Evolutionary conservation across 495 filamentous ascomycete species (phyloP), one percentile per base, ranked within the genome.

Genomic region (Penicillium diatomitis): DNA sequence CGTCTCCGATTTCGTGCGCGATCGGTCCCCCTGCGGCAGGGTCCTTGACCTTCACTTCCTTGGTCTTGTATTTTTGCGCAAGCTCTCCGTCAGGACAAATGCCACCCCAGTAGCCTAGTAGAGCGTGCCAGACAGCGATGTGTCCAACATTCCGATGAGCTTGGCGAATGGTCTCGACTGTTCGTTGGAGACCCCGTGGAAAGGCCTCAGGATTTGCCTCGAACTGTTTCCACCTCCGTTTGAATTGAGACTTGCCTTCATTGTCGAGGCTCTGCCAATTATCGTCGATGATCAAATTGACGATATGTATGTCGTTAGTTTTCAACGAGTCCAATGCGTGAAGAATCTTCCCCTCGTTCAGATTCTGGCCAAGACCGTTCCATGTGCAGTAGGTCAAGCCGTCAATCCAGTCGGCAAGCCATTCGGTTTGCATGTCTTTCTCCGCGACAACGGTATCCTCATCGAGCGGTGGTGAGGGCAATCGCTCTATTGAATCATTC

Each of bases 81-180:
- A 98, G 77, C 37, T 80, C 76, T 2, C 90, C 83, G 10, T 75
- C 60, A 0, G 84, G 81, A 1, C 85, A 77, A 8, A 97, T 81
- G 3, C 88, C 92, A 48, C 87, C 92, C 92, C 92, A 98, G 63
- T 97, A 97, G 6, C 92, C 90, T 10, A 95, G 63, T n/a, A 96
- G 71, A 3, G 92, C 86, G 70, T 98, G 92, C 92, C 92, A 98
- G 8, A 98, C 90, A 10, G 86, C 88, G 32, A 98, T 76, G 57
- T 96, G 84, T 52, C 84, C 73, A 41, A 98, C 86, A 49, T 81
- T 82, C 10, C 80, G 81, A 58, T 88, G 80, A 39, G 74, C 75
- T 31, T 73, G 70, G 6, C 87, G 82, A 45, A 97, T 90, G 4
- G 75, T 68, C 10, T 70, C 64, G 0, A 90, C 73, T 2, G 84